phyloP scores from a whole-genome alignment of 2,329 filamentous ascomycete species.

The Hypoxylon sp. region DNA sequence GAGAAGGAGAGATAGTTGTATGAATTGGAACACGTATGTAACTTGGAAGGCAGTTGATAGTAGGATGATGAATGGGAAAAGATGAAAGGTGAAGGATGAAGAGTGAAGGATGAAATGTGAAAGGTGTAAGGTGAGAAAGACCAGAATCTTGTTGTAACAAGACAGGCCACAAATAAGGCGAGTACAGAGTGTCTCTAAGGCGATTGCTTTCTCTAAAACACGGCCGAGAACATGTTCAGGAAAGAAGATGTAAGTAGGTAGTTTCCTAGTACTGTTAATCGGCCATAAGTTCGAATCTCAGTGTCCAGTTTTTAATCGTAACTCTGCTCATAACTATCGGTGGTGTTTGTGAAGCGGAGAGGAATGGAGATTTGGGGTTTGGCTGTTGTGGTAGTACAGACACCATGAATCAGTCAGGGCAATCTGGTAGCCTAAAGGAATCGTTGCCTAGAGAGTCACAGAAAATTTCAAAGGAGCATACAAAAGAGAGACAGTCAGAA shows the following conservation, averaged over 20 bases:
- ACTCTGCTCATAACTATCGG: no score
- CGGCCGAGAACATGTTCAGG: no score
- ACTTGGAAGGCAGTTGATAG: no score
- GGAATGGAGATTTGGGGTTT: neutral
- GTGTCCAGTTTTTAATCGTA: no score
- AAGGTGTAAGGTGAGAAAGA: neutral
- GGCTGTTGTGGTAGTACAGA: neutral
- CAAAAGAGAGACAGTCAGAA: neutral
- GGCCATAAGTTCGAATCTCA: no score
- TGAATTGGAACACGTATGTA: no score
- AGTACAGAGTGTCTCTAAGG: neutral
- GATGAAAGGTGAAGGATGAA: neutral
- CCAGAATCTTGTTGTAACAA: neutral
- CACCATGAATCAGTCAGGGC: no score
- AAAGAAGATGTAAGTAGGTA: no score
- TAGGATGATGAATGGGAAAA: no score
- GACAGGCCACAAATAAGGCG: neutral
- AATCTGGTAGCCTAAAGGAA: neutral
- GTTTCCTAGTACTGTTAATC: no score
- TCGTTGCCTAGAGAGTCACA: no score
- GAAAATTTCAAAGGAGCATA: neutral
- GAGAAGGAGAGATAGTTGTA: neutral
- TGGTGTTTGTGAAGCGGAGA: no score
- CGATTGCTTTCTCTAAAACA: neutral
- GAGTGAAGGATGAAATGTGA: neutral